A percentile compares a stretch with the other conserved stretches of the same genome.
Evolutionary conservation across 2,329 filamentous ascomycete species (phyloP).

Genomic region (Fusarium cicatricum): DNA sequence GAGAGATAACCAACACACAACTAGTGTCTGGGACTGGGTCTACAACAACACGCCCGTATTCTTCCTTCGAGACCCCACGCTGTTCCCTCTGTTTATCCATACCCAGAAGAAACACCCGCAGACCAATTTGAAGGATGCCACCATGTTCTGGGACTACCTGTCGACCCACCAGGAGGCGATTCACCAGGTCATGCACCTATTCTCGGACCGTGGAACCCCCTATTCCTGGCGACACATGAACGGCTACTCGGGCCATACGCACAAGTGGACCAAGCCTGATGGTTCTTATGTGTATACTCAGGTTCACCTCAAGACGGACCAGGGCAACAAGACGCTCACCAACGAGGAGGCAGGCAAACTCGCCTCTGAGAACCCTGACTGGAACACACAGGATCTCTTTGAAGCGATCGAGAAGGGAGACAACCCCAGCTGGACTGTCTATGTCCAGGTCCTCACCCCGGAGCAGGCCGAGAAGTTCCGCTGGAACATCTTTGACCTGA

Average conservation of each 20-base stretch:
- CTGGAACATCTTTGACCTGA: constrained; percentile 75
- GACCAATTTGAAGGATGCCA: constrained; percentile 75
- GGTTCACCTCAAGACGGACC: constrained; percentile 69
- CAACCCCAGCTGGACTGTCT: constrained; percentile 69
- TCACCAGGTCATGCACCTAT: constrained; percentile 62
- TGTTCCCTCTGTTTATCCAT: constrained; percentile 80
- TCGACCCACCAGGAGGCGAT: constrained; percentile 67
- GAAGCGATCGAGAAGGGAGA: constrained; percentile 68
- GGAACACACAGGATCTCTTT: constrained; percentile 70
- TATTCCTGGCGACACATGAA: constrained; percentile 73
- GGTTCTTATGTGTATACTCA: constrained; percentile 73
- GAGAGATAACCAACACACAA: not conserved
- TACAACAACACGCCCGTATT: constrained; percentile 82
- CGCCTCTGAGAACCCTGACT: constrained; percentile 67
- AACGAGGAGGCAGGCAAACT: constrained; percentile 64
- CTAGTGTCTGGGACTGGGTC: constrained; percentile 66
- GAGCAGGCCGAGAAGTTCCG: constrained; percentile 69
- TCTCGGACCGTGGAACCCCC: constrained; percentile 72
- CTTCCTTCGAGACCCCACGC: constrained; percentile 77
- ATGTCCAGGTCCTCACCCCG: constrained; percentile 70
- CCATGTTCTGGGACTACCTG: constrained; percentile 61
- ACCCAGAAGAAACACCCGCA: constrained; percentile 80
- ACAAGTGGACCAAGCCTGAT: constrained; percentile 72
- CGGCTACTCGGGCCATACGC: constrained; percentile 72
- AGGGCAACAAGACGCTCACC: constrained; percentile 67